A percentile compares a stretch with the other conserved stretches of the same genome.
phyloP scores from a whole-genome alignment of 495 filamentous ascomycete species.

The Xylaria longipes region DNA sequence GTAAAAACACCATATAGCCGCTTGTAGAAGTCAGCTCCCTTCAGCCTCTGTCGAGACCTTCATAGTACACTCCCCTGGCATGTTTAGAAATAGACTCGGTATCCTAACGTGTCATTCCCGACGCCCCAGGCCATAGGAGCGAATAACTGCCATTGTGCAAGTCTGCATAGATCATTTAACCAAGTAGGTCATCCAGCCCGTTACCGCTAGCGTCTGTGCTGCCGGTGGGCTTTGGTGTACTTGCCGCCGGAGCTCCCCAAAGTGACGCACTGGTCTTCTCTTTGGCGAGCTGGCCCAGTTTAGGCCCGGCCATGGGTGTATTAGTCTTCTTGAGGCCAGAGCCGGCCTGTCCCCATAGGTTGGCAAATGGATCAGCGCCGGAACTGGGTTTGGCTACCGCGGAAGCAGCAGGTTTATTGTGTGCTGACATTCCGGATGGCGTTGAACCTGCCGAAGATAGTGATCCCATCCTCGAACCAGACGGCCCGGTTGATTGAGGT shows the following conservation, averaged over 20 bases:
- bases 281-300: slow-evolving; percentile 91
- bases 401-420: slow-evolving; percentile 46
- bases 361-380: slow-evolving; percentile 84
- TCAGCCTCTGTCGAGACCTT: background rate
- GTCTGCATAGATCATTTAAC: slow-evolving; percentile 35
- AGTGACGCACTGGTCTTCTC: slow-evolving; percentile 93
- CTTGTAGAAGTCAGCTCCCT: slow-evolving; percentile 18
- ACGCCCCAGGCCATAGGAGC: background rate
- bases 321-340: slow-evolving; percentile 78
- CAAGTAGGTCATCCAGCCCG: slow-evolving; percentile 53
- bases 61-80: background rate
- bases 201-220: slow-evolving; percentile 37
- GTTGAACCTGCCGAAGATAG: slow-evolving; percentile 34
- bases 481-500: slow-evolving; percentile 44
- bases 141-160: background rate
- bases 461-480: slow-evolving; percentile 34
- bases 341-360: slow-evolving; percentile 80
- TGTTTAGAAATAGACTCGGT: background rate
- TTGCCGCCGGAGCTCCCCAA: slow-evolving; percentile 75
- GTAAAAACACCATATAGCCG: slow-evolving; percentile 22
- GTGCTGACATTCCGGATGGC: slow-evolving; percentile 41
- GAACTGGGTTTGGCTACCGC: slow-evolving; percentile 59
- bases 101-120: background rate
- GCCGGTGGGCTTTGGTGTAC: slow-evolving; percentile 41
- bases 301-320: slow-evolving; percentile 65